Conservation (phyloP, 176 grass and related monocot genomes). For the Eleusine coracana region DNA sequence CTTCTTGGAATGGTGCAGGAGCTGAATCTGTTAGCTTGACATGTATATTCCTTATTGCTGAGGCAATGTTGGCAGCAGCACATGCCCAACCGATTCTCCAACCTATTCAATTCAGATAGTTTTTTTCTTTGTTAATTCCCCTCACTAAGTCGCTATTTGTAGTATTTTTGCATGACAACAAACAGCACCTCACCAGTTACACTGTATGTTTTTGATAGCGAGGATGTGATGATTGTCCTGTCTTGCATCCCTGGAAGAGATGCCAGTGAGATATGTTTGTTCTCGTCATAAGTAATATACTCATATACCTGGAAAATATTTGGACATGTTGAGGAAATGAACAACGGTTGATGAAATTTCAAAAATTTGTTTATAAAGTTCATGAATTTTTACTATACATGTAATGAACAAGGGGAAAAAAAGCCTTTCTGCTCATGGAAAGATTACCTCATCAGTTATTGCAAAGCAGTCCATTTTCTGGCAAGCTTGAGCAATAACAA, state of each 20-base stretch:
- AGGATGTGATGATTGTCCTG: constrained; percentile 61
- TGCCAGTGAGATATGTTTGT: constrained; percentile 66
- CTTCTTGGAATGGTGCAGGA: constrained; percentile 97
- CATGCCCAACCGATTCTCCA: constrained; percentile 97
- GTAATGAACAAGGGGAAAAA: not conserved
- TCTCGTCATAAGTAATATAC: constrained; percentile 54
- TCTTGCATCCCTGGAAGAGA: constrained; percentile 64
- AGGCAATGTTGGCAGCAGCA: constrained; percentile 67
- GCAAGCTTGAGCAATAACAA: constrained; percentile 64
- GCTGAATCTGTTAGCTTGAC: constrained; percentile 89
- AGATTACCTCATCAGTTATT: constrained; percentile 79
- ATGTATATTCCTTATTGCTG: constrained; percentile 88
- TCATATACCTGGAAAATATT: constrained; percentile 77
- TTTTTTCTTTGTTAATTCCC: not conserved
- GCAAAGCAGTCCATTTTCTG: constrained; percentile 74
- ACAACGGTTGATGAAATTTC: not conserved
- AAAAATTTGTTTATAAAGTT: constrained; percentile 11
- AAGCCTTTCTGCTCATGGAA: not conserved
- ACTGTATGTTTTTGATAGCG: constrained; percentile 62
- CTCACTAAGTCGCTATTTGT: not conserved
- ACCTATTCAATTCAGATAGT: constrained; percentile 42
- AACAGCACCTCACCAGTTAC: constrained; percentile 64
- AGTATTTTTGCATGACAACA: not conserved
- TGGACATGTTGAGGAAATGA: not conserved
- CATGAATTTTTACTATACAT: constrained; percentile 4